Percentiles rank a stretch among this genome's conserved stretches.
These are phyloP conservation scores for Coniophora puteana DNA, from an alignment of 1,284 basidiomycete species.

Conservation along the genomic window DNA sequence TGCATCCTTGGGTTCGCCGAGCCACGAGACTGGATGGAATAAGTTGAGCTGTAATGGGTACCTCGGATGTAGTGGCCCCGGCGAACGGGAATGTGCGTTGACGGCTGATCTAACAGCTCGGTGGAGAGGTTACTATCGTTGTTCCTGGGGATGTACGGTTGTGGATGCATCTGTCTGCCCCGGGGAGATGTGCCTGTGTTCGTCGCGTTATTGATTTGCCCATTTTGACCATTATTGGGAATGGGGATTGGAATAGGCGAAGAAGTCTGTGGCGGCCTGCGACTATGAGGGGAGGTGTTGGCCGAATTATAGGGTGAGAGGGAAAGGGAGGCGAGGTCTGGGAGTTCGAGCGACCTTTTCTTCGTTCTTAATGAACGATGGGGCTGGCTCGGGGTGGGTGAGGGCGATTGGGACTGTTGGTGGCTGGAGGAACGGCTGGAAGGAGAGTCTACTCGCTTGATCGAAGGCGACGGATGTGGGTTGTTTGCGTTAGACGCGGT, in stretches of 20 bases:
- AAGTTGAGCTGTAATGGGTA: constrained; percentile 33
- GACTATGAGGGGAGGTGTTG: constrained; percentile 36
- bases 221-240: constrained; percentile 34
- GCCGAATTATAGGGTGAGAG: constrained; percentile 40
- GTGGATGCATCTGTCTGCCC: constrained; percentile 29
- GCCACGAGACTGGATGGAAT: constrained; percentile 30
- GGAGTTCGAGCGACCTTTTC: constrained; percentile 73
- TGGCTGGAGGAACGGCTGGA: constrained; percentile 12
- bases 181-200: constrained; percentile 31
- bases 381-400: constrained; percentile 31
- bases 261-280: constrained; percentile 40
- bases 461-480: constrained; percentile 22
- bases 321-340: constrained; percentile 68
- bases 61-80: constrained; percentile 27
- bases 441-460: constrained; percentile 22
- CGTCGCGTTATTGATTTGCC: constrained; percentile 29
- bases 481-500: constrained; percentile 29
- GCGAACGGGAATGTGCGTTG: constrained; percentile 40
- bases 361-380: constrained; percentile 59
- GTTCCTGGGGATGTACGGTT: constrained; percentile 22
- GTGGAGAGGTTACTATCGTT: constrained; percentile 29
- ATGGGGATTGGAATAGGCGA: constrained; percentile 45
- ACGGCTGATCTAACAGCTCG: constrained; percentile 36
- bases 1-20: constrained; percentile 29
- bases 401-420: constrained; percentile 29